Percentiles rank a stretch among this genome's conserved stretches.
Evolutionary conservation across 306 rosid species (phyloP).

Genomic region (Quercus aquifolioides): DNA sequence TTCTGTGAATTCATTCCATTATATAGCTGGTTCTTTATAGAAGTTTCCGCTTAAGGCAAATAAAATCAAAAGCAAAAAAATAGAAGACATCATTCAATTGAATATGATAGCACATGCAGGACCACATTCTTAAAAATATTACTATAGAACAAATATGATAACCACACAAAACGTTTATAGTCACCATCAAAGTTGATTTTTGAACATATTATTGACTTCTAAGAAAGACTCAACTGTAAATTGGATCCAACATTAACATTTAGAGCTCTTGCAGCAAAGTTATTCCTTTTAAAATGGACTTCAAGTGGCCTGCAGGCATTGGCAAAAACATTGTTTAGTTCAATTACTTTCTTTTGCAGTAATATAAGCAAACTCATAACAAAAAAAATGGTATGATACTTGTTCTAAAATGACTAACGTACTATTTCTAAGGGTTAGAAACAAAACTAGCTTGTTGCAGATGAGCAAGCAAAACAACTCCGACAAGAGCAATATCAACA

Average conservation of each 20-base stretch:
- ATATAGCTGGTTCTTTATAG: background rate
- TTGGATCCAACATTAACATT: background rate
- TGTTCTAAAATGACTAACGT: background rate
- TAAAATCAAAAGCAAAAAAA: background rate
- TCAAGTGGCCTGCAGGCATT: too few relatives aligned
- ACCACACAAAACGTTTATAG: background rate
- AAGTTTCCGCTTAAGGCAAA: background rate
- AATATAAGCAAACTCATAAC: too few relatives aligned
- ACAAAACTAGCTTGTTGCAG: constrained; percentile 1
- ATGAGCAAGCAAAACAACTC: constrained; percentile 17
- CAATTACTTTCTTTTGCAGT: too few relatives aligned
- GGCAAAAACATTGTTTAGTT: too few relatives aligned
- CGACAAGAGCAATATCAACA: constrained; percentile 10
- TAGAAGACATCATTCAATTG: background rate
- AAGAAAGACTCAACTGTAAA: background rate
- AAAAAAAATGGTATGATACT: background rate
- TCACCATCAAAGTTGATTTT: background rate
- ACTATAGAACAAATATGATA: background rate
- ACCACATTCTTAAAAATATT: background rate
- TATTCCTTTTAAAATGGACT: background rate
- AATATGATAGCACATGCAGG: background rate
- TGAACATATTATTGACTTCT: background rate
- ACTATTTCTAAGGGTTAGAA: background rate
- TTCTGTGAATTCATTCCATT: too few relatives aligned
- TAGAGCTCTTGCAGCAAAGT: background rate